These are phyloP conservation scores for Hymenoscyphus repandus DNA, from an alignment of 2,329 filamentous ascomycete genomes.

Conservation along the genomic window DNA sequence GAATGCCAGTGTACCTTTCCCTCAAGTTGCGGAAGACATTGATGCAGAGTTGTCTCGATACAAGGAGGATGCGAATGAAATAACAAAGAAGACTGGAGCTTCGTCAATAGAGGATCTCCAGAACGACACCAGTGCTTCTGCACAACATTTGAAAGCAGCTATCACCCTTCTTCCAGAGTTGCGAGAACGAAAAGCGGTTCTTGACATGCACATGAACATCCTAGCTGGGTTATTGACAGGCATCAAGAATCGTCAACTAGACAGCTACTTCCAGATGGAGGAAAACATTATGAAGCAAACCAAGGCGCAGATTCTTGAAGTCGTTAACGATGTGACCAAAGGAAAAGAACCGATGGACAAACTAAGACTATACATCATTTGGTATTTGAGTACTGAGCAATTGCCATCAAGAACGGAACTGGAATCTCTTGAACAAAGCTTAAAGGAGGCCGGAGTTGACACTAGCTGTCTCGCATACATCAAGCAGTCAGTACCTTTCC, in stretches of 20 bases:
- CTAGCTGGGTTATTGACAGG: constrained; percentile 69
- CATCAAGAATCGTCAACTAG: constrained; percentile 91
- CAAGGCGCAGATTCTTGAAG: constrained; percentile 80
- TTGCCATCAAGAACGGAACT: constrained; percentile 80
- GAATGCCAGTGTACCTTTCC: constrained; percentile 86
- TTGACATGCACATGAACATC: constrained; percentile 99
- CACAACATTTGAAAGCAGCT: constrained; percentile 91
- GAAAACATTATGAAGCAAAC: constrained; percentile 89
- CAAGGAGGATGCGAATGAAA: constrained; percentile 89
- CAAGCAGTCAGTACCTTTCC: constrained; percentile 57
- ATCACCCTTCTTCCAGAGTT: constrained; percentile 91
- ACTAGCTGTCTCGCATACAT: constrained; percentile 78
- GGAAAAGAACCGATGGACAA: constrained; percentile 84
- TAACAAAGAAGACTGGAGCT: constrained; percentile 92
- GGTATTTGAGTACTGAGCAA: constrained; percentile 90
- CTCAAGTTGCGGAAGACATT: constrained; percentile 93
- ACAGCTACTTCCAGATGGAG: constrained; percentile 94
- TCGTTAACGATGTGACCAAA: constrained; percentile 75
- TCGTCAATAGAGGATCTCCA: constrained; percentile 89
- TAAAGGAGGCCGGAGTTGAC: constrained; percentile 71
- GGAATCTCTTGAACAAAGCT: constrained; percentile 77
- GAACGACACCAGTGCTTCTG: constrained; percentile 81
- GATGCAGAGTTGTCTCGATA: constrained; percentile 90
- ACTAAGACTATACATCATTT: constrained; percentile 90
- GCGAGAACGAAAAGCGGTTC: constrained; percentile 81